phyloP scores from a whole-genome alignment of 768 basidiomycete species.

The Cystobasidiopsis lactophilus region DNA sequence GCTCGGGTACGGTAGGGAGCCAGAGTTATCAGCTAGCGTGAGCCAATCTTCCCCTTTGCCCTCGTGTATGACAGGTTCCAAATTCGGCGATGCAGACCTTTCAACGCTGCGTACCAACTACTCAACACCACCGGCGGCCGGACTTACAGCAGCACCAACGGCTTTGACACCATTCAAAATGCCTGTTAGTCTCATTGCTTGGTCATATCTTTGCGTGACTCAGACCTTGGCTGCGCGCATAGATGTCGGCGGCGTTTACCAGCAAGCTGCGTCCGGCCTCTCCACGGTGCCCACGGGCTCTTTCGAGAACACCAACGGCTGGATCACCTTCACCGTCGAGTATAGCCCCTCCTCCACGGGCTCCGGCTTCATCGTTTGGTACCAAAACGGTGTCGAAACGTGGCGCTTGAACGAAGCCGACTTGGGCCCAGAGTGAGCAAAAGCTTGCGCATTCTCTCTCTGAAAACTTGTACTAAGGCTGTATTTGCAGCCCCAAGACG shows the following conservation, averaged over 20 bases:
- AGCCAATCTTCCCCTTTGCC: no score
- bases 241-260: slow-evolving; percentile 42
- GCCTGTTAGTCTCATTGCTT: no score
- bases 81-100: no score
- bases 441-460: not conserved
- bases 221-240: no score
- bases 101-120: no score
- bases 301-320: slow-evolving; percentile 21
- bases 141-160: no score
- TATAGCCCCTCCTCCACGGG: not conserved
- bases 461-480: not conserved
- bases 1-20: no score
- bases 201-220: no score
- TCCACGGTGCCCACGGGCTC: slow-evolving; percentile 48
- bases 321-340: not conserved
- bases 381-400: not conserved
- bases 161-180: no score
- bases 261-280: slow-evolving; percentile 60
- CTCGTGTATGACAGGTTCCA: no score
- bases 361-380: not conserved
- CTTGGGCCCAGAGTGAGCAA: not conserved
- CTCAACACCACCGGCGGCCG: slow-evolving; percentile 18
- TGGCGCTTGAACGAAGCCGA: not conserved
- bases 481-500: no score
- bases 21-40: no score